A percentile compares a stretch with the other conserved stretches of the same genome.
Evolutionary conservation across 305 asterid genomes (phyloP).

Genomic region (Fraxinus baroniana): DNA sequence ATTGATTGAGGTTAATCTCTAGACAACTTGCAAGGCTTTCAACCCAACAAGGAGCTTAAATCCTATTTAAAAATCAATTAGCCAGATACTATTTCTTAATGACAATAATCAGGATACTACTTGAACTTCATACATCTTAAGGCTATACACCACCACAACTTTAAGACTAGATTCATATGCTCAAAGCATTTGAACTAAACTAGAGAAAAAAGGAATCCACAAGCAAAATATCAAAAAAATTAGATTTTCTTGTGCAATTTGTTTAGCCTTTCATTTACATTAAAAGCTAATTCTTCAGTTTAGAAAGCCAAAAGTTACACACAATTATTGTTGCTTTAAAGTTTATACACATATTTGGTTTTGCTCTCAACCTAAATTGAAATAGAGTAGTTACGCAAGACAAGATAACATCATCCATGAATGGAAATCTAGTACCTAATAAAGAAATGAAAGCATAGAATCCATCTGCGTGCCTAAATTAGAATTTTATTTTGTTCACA

Average conservation of each 20-base stretch:
- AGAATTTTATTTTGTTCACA: not conserved
- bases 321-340: not conserved
- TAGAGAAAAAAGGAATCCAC: not conserved
- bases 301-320: not conserved
- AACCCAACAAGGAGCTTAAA: not conserved
- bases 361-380: not conserved
- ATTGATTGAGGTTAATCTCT: not conserved
- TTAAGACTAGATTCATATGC: not conserved
- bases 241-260: not conserved
- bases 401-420: not conserved
- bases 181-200: not conserved
- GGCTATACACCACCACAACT: not conserved
- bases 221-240: not conserved
- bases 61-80: conserved; percentile 3
- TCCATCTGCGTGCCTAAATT: not conserved
- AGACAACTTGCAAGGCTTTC: conserved; percentile 1
- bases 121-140: not conserved
- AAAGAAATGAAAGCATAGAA: not conserved
- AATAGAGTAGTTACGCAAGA: not conserved
- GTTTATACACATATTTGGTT: not conserved
- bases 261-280: not conserved
- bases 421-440: not conserved
- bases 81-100: conserved; percentile 5
- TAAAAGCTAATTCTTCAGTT: not conserved
- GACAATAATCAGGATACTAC: not conserved